Evolutionary conservation across 495 filamentous ascomycete genomes (phyloP).

Genomic region (Tuber magnatum): DNA sequence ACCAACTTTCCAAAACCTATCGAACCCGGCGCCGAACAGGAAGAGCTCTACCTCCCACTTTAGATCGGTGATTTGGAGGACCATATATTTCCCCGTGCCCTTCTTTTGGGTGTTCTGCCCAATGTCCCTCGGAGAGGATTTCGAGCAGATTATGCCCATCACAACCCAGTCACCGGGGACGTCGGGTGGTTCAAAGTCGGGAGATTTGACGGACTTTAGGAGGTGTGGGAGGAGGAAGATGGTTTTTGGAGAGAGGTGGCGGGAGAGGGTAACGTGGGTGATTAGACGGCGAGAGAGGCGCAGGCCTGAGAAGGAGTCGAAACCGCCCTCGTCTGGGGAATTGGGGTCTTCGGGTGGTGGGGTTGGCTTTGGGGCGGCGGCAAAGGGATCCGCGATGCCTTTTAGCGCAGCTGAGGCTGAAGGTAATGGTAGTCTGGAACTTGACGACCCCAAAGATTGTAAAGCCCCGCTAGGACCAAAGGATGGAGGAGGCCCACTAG

Average conservation of each 20-base stretch:
- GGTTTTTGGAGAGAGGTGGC: slow-evolving; percentile 68
- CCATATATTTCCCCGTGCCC: slow-evolving; percentile 77
- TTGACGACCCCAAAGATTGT: not conserved
- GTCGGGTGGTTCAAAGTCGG: slow-evolving; percentile 77
- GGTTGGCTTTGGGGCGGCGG: slow-evolving; percentile 26
- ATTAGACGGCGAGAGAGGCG: slow-evolving; percentile 83
- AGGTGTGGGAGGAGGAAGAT: slow-evolving; percentile 73
- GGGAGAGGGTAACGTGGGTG: slow-evolving; percentile 67
- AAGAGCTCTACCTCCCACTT: slow-evolving; percentile 87
- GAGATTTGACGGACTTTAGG: slow-evolving; percentile 69
- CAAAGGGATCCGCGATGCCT: slow-evolving; percentile 19
- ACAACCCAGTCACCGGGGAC: slow-evolving; percentile 80
- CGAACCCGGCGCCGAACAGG: slow-evolving; percentile 84
- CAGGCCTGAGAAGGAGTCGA: slow-evolving; percentile 77
- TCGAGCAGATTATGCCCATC: slow-evolving; percentile 76
- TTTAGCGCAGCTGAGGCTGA: slow-evolving; percentile 14
- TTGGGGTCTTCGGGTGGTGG: slow-evolving; percentile 41
- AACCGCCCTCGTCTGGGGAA: slow-evolving; percentile 48
- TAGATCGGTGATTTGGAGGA: slow-evolving; percentile 75
- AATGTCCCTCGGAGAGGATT: slow-evolving; percentile 69
- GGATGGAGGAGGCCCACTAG: slow-evolving; percentile 8
- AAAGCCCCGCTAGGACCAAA: slow-evolving; percentile 9
- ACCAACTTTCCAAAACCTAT: slow-evolving; percentile 80
- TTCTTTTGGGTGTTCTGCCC: slow-evolving; percentile 48
- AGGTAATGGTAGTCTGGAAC: slow-evolving; percentile 7